A percentile compares a stretch with the other conserved stretches of the same genome.
These are phyloP conservation scores for sweet orange (Citrus sinensis) DNA, from an alignment of 345 rosid genomes.

Conservation along the genomic window DNA sequence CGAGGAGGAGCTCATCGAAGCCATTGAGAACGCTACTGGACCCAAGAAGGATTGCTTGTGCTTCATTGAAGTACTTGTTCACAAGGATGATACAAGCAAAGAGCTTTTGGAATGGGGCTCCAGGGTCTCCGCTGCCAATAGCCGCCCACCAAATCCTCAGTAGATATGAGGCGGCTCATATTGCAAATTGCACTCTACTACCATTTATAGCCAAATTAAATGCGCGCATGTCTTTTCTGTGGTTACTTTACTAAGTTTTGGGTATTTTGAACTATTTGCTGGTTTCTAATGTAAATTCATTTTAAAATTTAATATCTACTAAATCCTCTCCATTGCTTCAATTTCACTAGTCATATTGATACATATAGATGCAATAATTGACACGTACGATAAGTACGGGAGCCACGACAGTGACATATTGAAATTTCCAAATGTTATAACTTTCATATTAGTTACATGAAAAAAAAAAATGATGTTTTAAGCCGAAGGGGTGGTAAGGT, in stretches of 20 bases:
- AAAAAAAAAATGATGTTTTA: no score
- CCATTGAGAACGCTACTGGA: slow-evolving; percentile 51
- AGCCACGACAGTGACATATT: no score
- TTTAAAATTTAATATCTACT: neutral
- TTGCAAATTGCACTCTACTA: neutral
- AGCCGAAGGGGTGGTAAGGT: no score
- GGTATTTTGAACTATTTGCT: neutral
- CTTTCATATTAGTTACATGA: no score
- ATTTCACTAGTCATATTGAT: neutral
- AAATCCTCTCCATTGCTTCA: neutral
- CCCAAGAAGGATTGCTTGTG: slow-evolving; percentile 62
- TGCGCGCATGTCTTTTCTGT: neutral
- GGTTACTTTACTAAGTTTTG: neutral
- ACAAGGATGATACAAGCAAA: slow-evolving; percentile 87
- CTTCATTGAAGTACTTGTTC: slow-evolving; percentile 72
- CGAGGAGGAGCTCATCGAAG: slow-evolving; percentile 65
- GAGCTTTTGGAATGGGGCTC: slow-evolving; percentile 82
- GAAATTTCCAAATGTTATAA: no score
- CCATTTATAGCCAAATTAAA: neutral
- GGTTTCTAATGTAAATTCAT: neutral
- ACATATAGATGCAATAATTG: neutral
- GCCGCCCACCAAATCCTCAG: slow-evolving; percentile 53
- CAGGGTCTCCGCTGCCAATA: slow-evolving; percentile 71
- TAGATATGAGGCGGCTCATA: neutral
- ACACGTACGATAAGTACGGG: neutral